Evolutionary conservation across 768 basidiomycete species (phyloP), one percentile per base, ranked within the genome.

Genomic region (Lepiota subincarnata): DNA sequence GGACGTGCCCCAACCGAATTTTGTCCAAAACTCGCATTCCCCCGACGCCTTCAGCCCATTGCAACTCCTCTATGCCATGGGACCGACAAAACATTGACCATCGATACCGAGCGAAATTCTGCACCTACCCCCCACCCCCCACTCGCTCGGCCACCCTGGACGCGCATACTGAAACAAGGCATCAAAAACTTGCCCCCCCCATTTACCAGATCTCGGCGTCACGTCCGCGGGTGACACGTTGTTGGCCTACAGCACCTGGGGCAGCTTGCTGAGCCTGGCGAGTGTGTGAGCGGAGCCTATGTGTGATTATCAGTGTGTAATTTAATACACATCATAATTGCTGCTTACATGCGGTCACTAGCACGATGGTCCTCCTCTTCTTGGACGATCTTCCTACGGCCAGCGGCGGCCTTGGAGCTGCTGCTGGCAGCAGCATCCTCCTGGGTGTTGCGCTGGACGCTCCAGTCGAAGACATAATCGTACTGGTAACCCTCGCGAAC

Each of bases 381-480:
- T 62, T 88, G 87, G 40, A 89, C 83, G 19, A 91, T 84, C 76
- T 91, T 92, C 64, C 88, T 79, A 62, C 88, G 78, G 18, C 82
- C 81, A 43, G 79, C 73, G 41, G 76, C 70, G 28, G 79, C 73
- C 69, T 84, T 91, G 70, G 86, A 80, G 55, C 82, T 74, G 40
- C 79, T 73, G 55, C 79, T 76, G 44, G 78, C 78, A 38, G 73
- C 73, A 39, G 77, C 79, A 55, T 91, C 88, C 7, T 88, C 86
- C 57, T 83, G 80, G 11, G 82, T 75, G 54, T 77, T 78, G 45
- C 89, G 81, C 70, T 92, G 91, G 53, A 95, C 90, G 62, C 87
- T 89, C 95, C 97, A 99, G 71, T 99, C 97, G 64, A 99, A 99
- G 65, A 98, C 92, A 63, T 98, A 99, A 71, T 99, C 97, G 69